Evolutionary conservation across 2,329 filamentous ascomycete genomes (phyloP), one percentile per base, ranked within the genome.

Genomic region (Gyromitra esculenta): DNA sequence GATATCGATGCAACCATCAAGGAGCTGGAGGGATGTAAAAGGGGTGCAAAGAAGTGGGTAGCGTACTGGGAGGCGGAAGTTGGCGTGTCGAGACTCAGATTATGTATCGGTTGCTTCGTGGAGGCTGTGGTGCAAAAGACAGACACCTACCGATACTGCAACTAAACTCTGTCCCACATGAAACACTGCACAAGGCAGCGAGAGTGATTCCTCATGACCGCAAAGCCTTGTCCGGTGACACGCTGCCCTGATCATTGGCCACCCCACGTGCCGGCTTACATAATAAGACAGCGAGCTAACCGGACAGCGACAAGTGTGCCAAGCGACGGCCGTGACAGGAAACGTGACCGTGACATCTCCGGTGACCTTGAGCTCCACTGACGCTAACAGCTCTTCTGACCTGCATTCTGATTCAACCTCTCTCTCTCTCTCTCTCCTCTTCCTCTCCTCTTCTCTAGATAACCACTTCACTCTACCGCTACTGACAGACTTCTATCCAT

Each of bases 271-370:
- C 5, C 62, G 0, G 18, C 31, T 67, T 56, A 67, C 21, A 45
- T 67, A 67, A 65, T 13, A 35, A 15, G 9, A n/a, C 41, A 8
- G 21, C 7, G 8, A 35, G n/a, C 66, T 69, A 69, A 69, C 66
- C 66, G 8, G 15, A 60, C 43, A 57, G 7, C 54, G 66, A 69
- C 66, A 69, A 69, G 66, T 69, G 66, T 69, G 66, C 66, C 66
- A 69, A 69, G 66, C 25, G 25, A 4, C 25, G 25, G 2, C 25
- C 25, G 25, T 31, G 25, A 31, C 25, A 31, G 25, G 25, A 31
- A 31, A 31, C 25, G 25, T 31, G 25, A 31, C 25, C 25, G 25
- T 31, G 66, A 50, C 66, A 60, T 60, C 66, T 69, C 66, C 25
- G 45, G 63, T 66, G 63, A 66, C 63, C 63, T 25, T n/a, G 25